These are phyloP conservation scores for Pholiota adiposa DNA, from an alignment of 1,284 basidiomycete genomes.

Conservation along the genomic window DNA sequence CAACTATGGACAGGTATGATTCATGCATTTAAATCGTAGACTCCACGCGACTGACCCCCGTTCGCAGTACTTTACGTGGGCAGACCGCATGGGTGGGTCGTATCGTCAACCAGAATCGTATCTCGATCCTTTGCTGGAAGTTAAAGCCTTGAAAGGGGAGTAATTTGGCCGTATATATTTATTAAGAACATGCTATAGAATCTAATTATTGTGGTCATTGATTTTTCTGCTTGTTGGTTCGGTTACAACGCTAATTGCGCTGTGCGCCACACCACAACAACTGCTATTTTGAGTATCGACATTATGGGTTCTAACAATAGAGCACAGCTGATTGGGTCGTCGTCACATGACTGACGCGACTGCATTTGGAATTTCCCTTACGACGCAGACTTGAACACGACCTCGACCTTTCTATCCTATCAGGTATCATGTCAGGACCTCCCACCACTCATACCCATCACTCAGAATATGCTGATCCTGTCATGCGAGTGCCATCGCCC, in stretches of 20 bases:
- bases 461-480: slow-evolving; percentile 62
- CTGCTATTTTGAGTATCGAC: no score
- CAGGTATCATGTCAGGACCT: neutral
- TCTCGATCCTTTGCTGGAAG: slow-evolving; percentile 86
- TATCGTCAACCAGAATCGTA: slow-evolving; percentile 86
- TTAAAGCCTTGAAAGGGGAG: slow-evolving; percentile 41
- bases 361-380: no score
- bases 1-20: slow-evolving; percentile 85
- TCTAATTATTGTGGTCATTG: no score
- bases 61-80: slow-evolving; percentile 93
- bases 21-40: slow-evolving; percentile 17
- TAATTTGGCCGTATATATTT: slow-evolving; percentile 23
- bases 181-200: no score
- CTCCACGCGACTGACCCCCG: slow-evolving; percentile 8
- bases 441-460: slow-evolving; percentile 7
- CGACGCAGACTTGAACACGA: no score
- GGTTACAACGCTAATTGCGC: no score
- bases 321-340: no score
- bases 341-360: no score
- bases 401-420: neutral
- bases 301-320: no score
- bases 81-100: slow-evolving; percentile 83
- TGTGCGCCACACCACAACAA: no score
- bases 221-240: no score
- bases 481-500: slow-evolving; percentile 70